Percentiles rank a stretch among this genome's conserved stretches.
phyloP scores from a whole-genome alignment of 176 grass and related monocot genomes.

The Rhynchospora tenuis region DNA sequence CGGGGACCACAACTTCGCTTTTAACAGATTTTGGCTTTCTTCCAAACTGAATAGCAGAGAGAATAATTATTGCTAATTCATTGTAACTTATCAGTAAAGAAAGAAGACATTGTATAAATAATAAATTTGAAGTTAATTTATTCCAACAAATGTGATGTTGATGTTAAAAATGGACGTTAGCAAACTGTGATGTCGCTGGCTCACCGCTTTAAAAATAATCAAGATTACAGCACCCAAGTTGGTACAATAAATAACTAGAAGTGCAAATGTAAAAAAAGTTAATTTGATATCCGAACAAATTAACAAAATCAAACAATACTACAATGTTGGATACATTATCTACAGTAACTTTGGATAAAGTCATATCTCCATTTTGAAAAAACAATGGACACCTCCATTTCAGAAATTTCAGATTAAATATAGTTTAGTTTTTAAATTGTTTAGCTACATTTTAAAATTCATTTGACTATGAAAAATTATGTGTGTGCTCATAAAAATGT shows the following conservation, averaged over 20 bases:
- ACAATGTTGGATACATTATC: too few species aligned
- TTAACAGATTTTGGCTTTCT: constrained; percentile 44
- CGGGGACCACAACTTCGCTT: constrained; percentile 61
- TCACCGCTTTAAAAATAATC: too few species aligned
- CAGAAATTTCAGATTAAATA: too few species aligned
- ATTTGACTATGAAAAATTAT: too few species aligned
- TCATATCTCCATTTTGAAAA: too few species aligned
- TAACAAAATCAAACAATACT: too few species aligned
- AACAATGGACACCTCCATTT: too few species aligned
- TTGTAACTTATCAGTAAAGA: neutral
- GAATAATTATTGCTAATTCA: constrained; percentile 3
- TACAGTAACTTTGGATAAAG: too few species aligned
- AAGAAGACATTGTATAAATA: neutral
- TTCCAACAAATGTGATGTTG: neutral
- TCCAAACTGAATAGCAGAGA: constrained; percentile 45
- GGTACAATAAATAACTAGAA: neutral
- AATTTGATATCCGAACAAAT: neutral
- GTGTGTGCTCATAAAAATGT: too few species aligned
- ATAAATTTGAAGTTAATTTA: neutral
- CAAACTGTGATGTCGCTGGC: neutral
- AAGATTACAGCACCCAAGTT: neutral
- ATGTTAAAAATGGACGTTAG: neutral
- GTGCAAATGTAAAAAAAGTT: neutral
- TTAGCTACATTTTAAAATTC: too few species aligned
- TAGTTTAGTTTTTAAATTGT: too few species aligned